Evolutionary conservation across 352 stramenopile genomes (phyloP).

Genomic region (Phytophthora ramorum): DNA sequence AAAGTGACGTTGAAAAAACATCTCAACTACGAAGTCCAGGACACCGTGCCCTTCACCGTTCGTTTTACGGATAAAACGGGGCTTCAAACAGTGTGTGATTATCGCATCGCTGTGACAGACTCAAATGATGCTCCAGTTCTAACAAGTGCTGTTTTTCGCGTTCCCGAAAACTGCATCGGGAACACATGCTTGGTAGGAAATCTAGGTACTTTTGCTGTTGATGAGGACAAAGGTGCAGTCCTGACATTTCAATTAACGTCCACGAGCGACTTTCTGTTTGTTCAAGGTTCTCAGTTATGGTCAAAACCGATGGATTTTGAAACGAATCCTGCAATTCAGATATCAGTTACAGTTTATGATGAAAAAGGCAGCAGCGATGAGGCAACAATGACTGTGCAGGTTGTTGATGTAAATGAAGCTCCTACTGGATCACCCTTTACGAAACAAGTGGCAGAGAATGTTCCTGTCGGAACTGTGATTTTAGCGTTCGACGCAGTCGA

Average conservation of each 20-base stretch:
- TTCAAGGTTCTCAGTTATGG: constrained; percentile 29
- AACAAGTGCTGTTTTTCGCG: constrained; percentile 47
- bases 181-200: constrained; percentile 53
- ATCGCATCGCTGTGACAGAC: constrained; percentile 47
- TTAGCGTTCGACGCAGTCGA: constrained; percentile 34
- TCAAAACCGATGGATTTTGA: constrained; percentile 28
- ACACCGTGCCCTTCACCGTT: constrained; percentile 43
- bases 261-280: constrained; percentile 11
- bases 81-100: constrained; percentile 51
- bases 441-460: constrained; percentile 45
- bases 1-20: constrained; percentile 24
- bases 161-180: constrained; percentile 53
- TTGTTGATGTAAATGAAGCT: constrained; percentile 44
- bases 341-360: constrained; percentile 34
- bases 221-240: constrained; percentile 51
- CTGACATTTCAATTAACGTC: constrained; percentile 40
- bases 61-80: constrained; percentile 52
- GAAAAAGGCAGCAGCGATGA: constrained; percentile 22
- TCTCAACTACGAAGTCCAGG: constrained; percentile 55
- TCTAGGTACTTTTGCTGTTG: constrained; percentile 44
- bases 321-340: constrained; percentile 24
- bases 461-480: constrained; percentile 33
- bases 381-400: constrained; percentile 27
- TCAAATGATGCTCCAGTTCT: constrained; percentile 55
- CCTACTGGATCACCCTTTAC: constrained; percentile 35